Evolutionary conservation across 495 filamentous ascomycete genomes (phyloP).

Genomic region (Penicillium subrubescens): DNA sequence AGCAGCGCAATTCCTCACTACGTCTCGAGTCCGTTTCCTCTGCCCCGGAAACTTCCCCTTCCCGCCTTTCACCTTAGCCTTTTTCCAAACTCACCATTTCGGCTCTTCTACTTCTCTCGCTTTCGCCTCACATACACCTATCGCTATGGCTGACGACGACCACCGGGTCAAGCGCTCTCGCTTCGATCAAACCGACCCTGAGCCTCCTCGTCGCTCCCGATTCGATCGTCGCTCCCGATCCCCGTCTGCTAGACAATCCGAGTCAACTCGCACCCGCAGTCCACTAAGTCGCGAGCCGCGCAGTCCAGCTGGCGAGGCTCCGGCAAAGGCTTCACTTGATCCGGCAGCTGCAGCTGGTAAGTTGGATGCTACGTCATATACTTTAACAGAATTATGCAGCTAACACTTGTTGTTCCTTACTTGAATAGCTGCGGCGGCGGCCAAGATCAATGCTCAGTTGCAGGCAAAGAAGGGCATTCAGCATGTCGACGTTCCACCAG

Average conservation of each 20-base stretch:
- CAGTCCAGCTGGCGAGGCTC: slow-evolving; percentile 48
- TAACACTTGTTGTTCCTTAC: slow-evolving; percentile 15
- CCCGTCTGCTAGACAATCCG: slow-evolving; percentile 63
- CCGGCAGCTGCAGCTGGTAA: slow-evolving; percentile 87
- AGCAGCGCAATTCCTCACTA: background rate
- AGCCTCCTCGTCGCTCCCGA: slow-evolving; percentile 71
- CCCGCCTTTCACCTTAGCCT: slow-evolving; percentile 23
- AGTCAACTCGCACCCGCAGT: slow-evolving; percentile 74
- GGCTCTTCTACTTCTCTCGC: background rate
- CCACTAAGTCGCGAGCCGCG: slow-evolving; percentile 63
- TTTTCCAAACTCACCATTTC: slow-evolving; percentile 8
- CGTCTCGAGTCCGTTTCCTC: slow-evolving; percentile 5
- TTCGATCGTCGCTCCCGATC: slow-evolving; percentile 89
- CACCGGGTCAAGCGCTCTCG: slow-evolving; percentile 82
- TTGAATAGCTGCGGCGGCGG: slow-evolving; percentile 79
- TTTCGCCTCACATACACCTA: background rate
- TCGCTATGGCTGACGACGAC: slow-evolving; percentile 76
- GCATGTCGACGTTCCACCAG: slow-evolving; percentile 91
- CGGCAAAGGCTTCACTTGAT: slow-evolving; percentile 54
- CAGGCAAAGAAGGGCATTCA: slow-evolving; percentile 92
- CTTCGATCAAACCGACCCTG: slow-evolving; percentile 86
- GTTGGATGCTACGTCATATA: background rate
- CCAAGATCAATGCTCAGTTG: slow-evolving; percentile 89
- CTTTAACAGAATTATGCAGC: slow-evolving; percentile 3
- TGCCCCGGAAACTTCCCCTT: slow-evolving; percentile 27